Evolutionary conservation across 352 stramenopile species (phyloP).

Genomic region (Phytopythium sindhum): DNA sequence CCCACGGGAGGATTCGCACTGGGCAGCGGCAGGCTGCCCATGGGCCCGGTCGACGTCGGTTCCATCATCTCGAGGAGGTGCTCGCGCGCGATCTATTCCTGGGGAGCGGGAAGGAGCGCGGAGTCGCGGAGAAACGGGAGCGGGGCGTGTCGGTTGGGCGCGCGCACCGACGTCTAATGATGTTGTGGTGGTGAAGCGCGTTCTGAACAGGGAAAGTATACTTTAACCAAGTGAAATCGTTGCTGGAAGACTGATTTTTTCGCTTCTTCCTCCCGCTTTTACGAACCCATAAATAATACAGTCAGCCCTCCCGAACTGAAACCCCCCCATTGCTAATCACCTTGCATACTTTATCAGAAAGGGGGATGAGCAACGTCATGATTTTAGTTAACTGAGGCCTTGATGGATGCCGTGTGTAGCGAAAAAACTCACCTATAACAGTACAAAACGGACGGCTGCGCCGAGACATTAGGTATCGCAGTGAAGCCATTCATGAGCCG

Average conservation of each 20-base stretch:
- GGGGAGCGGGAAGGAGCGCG: not conserved
- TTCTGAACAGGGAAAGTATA: not conserved
- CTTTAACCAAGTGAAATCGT: not conserved
- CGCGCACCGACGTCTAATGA: not conserved
- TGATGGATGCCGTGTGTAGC: no score
- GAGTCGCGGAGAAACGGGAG: not conserved
- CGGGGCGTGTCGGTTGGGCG: not conserved
- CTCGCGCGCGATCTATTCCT: slow-evolving; percentile 2
- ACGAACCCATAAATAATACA: slow-evolving; percentile 5
- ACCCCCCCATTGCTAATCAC: no score
- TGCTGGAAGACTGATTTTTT: not conserved
- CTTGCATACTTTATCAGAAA: no score
- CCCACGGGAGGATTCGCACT: slow-evolving; percentile 1
- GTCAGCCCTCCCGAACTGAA: no score
- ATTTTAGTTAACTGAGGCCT: no score
- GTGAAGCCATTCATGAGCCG: no score
- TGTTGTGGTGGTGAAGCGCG: not conserved
- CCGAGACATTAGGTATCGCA: no score
- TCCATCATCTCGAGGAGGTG: slow-evolving; percentile 8
- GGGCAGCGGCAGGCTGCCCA: slow-evolving; percentile 3
- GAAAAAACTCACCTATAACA: no score
- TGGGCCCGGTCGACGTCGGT: slow-evolving; percentile 6
- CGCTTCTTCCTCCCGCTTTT: not conserved
- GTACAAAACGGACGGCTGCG: no score
- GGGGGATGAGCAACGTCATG: no score